Evolutionary conservation across 352 stramenopile genomes (phyloP), one percentile per base, ranked within the genome.

Genomic region (Globisporangium sylvaticum): DNA sequence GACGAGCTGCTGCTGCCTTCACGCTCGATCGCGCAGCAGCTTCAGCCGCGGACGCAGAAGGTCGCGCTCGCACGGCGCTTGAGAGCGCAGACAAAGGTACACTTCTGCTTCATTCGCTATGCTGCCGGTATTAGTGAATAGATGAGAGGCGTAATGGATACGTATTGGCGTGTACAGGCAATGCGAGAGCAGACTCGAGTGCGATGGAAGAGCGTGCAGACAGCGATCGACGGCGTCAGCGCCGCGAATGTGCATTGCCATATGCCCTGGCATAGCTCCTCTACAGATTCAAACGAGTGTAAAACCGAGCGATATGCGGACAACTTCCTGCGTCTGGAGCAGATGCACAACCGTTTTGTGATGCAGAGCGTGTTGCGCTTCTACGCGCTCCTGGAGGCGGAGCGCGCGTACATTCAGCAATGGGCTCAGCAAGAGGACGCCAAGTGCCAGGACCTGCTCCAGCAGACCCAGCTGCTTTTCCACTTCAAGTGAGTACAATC

Each of bases 381-480:
- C 46, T 85, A 83, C 66, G 75, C 77, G 53, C 55, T 84, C 25
- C 58, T 88, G 46, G 74, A 90, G 53, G 70, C 80, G 5, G 78
- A 90, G 68, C 71, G 75, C 58, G 60, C 58, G 59, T 75, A 72
- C 59, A 81, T 90, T 42, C 44, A 69, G 1, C 64, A 68, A 5
- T 88, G 78, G 78, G 63, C 48, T 2, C 44, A 46, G 3, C 66
- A 56, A 6, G 78, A 88, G 29, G 58, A 69, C 8, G 55, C 59
- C 4, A 58, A 46, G n/a, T 86, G 66, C 15, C 58, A 65, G 18
- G 75, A 83, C 1, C 64, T 82, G 32, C 60, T 74, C 3, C 24
- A 61, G 9, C 72, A 70, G 31, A 78, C 77, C 10, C 83, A 83
- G 56, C 65, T 75, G 42, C 68, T 81, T 0, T 68, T 79, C 29